A percentile compares a stretch with the other conserved stretches of the same genome.
Evolutionary conservation across 805 yeast genomes (phyloP).

Genomic region (Ogataea thermomethanolica): DNA sequence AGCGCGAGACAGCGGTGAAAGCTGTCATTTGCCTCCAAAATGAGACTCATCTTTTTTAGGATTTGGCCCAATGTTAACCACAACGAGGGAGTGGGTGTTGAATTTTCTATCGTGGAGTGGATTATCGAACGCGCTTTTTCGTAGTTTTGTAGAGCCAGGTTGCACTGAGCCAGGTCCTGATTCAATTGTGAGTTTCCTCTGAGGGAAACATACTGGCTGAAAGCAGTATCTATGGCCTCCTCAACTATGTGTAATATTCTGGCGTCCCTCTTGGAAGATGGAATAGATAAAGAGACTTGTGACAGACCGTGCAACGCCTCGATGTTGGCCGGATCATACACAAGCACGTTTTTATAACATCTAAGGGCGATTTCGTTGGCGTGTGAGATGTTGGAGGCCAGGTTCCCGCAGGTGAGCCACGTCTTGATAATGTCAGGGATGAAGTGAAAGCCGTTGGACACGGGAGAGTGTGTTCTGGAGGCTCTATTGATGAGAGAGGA

Average conservation of each 20-base stretch:
- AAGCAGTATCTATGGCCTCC: conserved; percentile 37
- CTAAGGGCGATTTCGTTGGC: conserved; percentile 37
- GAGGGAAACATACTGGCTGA: conserved; percentile 37
- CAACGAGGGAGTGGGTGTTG: conserved; percentile 36
- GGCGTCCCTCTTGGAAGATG: background rate
- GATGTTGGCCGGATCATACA: conserved; percentile 38
- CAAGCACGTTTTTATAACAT: conserved; percentile 42
- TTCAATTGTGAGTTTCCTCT: conserved; percentile 39
- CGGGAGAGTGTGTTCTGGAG: too few relatives aligned
- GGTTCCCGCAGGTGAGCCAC: conserved; percentile 46
- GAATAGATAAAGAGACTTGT: conserved; percentile 35
- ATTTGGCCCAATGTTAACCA: conserved; percentile 51
- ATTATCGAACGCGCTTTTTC: conserved; percentile 47
- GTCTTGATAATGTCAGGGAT: conserved; percentile 23
- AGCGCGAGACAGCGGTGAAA: conserved; percentile 43
- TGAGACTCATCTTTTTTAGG: conserved; percentile 40
- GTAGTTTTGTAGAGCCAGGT: conserved; percentile 41
- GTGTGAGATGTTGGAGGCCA: conserved; percentile 42
- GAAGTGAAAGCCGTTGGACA: conserved; percentile 1
- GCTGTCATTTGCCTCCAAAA: conserved; percentile 45
- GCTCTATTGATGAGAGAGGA: too few relatives aligned
- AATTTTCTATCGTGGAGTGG: conserved; percentile 20
- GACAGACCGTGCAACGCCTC: conserved; percentile 43
- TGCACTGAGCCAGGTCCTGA: conserved; percentile 52
- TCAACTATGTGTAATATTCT: conserved; percentile 40